Conservation (phyloP, 2,329 filamentous ascomycete species). For the Pseudopyrenochaeta lycopersici region DNA sequence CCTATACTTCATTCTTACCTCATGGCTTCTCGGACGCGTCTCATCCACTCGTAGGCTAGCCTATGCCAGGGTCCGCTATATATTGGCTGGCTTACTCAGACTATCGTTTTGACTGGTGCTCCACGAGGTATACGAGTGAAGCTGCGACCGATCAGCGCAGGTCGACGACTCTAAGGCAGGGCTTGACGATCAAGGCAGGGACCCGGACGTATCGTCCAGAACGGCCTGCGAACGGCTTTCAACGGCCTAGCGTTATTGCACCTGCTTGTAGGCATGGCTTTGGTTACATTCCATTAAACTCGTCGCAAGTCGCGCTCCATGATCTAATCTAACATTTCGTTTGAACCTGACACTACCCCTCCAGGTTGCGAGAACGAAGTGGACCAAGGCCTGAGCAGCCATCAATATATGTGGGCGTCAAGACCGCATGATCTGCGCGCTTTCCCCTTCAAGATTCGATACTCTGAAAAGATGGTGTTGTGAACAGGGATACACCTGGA, state of each 20-base stretch:
- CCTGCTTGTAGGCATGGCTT: background rate
- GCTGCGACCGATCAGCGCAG: slow-evolving; percentile 6
- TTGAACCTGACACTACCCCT: background rate
- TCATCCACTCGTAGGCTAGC: background rate
- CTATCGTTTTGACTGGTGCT: background rate
- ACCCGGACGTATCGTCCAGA: background rate
- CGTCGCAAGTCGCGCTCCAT: background rate
- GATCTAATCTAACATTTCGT: background rate
- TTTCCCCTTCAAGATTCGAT: background rate
- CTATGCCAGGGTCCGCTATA: background rate
- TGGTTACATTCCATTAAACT: too few relatives aligned
- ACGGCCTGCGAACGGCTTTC: slow-evolving; percentile 4
- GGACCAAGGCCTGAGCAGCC: background rate
- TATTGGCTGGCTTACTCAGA: background rate
- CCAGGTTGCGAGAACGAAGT: background rate
- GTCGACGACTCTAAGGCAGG: slow-evolving; percentile 4
- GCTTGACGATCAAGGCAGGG: slow-evolving; percentile 1
- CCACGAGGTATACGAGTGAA: background rate
- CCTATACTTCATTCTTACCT: slow-evolving; percentile 21
- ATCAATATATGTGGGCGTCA: background rate
- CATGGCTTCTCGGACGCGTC: slow-evolving; percentile 24
- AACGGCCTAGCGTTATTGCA: slow-evolving; percentile 2
- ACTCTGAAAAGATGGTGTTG: slow-evolving; percentile 2
- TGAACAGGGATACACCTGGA: slow-evolving; percentile 2
- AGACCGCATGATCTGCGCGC: background rate